Conservation (phyloP, 352 stramenopile genomes). For the Nothophytophthora sp. region DNA sequence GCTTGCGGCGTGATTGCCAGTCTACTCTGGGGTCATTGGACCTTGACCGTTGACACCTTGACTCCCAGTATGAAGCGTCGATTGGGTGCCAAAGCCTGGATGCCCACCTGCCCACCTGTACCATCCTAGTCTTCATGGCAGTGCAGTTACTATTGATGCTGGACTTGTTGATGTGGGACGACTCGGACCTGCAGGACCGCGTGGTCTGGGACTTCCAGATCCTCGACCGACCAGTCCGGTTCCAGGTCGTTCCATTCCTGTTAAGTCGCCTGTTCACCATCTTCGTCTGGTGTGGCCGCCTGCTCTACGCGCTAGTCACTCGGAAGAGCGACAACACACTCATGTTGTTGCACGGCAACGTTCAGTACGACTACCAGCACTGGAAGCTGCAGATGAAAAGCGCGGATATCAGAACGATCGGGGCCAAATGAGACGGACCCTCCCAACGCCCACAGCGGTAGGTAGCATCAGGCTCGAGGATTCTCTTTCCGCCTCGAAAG, state of each 20-base stretch:
- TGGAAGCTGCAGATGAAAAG: constrained; percentile 3
- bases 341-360: constrained; percentile 4
- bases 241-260: constrained; percentile 6
- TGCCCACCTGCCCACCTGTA: not conserved
- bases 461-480: too few species aligned
- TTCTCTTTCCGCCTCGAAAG: too few species aligned
- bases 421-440: too few species aligned
- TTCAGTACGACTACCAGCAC: constrained; percentile 6
- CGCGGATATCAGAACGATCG: too few species aligned
- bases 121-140: not conserved
- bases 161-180: not conserved
- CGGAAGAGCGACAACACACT: constrained; percentile 1
- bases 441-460: too few species aligned
- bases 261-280: constrained; percentile 3
- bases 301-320: not conserved
- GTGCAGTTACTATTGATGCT: not conserved
- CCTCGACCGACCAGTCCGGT: not conserved
- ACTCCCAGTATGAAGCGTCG: constrained; percentile 6
- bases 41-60: not conserved
- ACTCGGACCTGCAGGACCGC: constrained; percentile 6
- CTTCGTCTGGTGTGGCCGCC: not conserved
- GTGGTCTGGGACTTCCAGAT: constrained; percentile 4
- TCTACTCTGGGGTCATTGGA: not conserved
- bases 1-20: not conserved
- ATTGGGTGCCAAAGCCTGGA: constrained; percentile 4